phyloP scores from a whole-genome alignment of 1,284 basidiomycete genomes.

The Trametes sp. region DNA sequence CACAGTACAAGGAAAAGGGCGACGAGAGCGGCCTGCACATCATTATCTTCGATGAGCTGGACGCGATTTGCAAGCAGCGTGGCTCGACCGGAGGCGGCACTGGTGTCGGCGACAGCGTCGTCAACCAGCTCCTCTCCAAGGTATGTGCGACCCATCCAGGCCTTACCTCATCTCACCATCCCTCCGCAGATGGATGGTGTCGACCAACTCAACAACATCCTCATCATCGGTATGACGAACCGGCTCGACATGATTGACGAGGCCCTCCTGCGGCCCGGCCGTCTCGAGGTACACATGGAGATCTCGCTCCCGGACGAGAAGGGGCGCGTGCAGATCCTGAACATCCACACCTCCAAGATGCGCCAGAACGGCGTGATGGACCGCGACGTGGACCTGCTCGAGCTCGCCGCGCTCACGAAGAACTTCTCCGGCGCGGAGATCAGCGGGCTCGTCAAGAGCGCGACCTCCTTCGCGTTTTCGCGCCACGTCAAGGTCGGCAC shows the following conservation, averaged over 20 bases:
- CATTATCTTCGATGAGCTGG: constrained; percentile 99
- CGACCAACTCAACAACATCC: constrained; percentile 98
- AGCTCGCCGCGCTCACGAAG: constrained; percentile 90
- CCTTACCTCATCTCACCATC: neutral
- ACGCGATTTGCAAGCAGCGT: constrained; percentile 99
- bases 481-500: constrained; percentile 96
- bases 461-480: constrained; percentile 98
- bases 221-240: constrained; percentile 99
- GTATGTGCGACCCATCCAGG: constrained; percentile 46
- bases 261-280: constrained; percentile 95
- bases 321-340: constrained; percentile 93
- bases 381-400: constrained; percentile 82
- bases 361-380: constrained; percentile 92
- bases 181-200: constrained; percentile 93
- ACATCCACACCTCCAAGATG: constrained; percentile 97
- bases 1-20: constrained; percentile 95
- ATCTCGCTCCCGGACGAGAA: constrained; percentile 96
- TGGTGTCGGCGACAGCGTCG: constrained; percentile 97
- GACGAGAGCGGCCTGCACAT: constrained; percentile 98
- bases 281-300: constrained; percentile 99
- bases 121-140: constrained; percentile 98
- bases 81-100: constrained; percentile 91
- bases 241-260: constrained; percentile 99
- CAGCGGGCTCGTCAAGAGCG: constrained; percentile 95
- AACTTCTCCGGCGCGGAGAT: constrained; percentile 99